Conservation (phyloP, 768 basidiomycete species). For the Coprinellus micaceus region DNA sequence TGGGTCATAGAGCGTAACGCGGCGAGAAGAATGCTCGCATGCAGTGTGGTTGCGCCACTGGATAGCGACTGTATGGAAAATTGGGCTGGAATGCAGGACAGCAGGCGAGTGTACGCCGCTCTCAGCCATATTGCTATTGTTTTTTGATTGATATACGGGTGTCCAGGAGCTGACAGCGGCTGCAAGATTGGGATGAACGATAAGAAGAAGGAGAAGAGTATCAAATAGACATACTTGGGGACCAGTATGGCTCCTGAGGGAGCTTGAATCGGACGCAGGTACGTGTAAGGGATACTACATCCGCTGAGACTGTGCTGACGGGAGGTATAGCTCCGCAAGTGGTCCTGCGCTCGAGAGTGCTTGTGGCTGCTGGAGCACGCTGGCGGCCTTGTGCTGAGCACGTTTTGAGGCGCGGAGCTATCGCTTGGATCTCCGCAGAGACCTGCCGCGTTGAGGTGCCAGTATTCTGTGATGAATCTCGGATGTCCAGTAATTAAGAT, state of each 20-base stretch:
- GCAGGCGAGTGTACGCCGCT: neutral
- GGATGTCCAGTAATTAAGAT: slow-evolving; percentile 5
- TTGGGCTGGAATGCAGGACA: neutral
- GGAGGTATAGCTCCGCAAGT: neutral
- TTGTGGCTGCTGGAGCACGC: neutral
- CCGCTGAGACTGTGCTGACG: neutral
- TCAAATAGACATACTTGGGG: neutral
- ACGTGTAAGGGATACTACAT: neutral
- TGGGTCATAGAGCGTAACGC: neutral
- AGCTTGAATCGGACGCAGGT: neutral
- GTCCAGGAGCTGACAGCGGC: neutral
- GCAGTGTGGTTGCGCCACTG: neutral
- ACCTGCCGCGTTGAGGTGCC: neutral
- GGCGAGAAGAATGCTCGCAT: neutral
- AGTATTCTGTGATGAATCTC: slow-evolving; percentile 9
- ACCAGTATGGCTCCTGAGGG: neutral
- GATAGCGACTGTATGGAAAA: neutral
- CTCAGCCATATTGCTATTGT: neutral
- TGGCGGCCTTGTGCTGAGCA: neutral
- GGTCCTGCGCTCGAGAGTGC: neutral
- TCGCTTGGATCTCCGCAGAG: slow-evolving; percentile 2
- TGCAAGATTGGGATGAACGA: neutral
- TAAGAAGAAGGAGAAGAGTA: neutral
- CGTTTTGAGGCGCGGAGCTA: slow-evolving; percentile 1
- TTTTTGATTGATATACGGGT: neutral